Conservation (phyloP, 495 filamentous ascomycete species). For the Penicillium canariense region DNA sequence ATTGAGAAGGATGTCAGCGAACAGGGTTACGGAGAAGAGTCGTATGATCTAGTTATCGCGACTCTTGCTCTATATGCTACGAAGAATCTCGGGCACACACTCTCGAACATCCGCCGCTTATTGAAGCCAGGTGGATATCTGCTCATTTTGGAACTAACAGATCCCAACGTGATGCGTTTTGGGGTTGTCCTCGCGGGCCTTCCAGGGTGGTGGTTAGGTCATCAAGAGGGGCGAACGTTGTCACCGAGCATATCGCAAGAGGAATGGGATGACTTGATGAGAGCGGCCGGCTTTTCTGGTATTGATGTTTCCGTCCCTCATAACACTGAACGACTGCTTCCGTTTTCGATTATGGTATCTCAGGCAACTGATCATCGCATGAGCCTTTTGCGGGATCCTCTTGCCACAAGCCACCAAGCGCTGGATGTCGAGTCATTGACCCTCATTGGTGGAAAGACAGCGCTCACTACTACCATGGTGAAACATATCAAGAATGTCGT, state of each 20-base stretch:
- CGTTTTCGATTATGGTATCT: slow-evolving; percentile 39
- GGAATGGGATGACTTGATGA: slow-evolving; percentile 42
- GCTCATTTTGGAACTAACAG: slow-evolving; percentile 45
- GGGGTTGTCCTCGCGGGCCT: slow-evolving; percentile 38
- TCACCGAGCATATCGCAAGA: slow-evolving; percentile 32
- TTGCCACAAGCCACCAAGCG: slow-evolving; percentile 4
- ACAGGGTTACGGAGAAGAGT: slow-evolving; percentile 43
- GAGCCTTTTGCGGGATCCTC: slow-evolving; percentile 29
- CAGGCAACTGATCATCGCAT: slow-evolving; percentile 47
- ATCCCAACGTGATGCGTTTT: slow-evolving; percentile 27
- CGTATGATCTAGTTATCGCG: slow-evolving; percentile 50
- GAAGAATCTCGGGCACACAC: slow-evolving; percentile 20
- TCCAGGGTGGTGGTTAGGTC: slow-evolving; percentile 54
- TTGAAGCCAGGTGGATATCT: slow-evolving; percentile 56
- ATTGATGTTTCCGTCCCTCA: slow-evolving; percentile 37
- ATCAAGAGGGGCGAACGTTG: slow-evolving; percentile 38
- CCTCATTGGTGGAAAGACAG: slow-evolving; percentile 27
- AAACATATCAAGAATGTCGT: slow-evolving; percentile 10
- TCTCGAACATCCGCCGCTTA: slow-evolving; percentile 31
- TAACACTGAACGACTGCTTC: slow-evolving; percentile 14
- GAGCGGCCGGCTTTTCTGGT: slow-evolving; percentile 44
- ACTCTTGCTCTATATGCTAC: slow-evolving; percentile 28
- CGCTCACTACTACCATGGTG: slow-evolving; percentile 9
- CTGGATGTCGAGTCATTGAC: slow-evolving; percentile 19
- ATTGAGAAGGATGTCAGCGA: slow-evolving; percentile 33